Percentiles rank a stretch among this genome's conserved stretches.
Evolutionary conservation across 2,329 filamentous ascomycete genomes (phyloP).

Genomic region (Cyphellophora europaea): DNA sequence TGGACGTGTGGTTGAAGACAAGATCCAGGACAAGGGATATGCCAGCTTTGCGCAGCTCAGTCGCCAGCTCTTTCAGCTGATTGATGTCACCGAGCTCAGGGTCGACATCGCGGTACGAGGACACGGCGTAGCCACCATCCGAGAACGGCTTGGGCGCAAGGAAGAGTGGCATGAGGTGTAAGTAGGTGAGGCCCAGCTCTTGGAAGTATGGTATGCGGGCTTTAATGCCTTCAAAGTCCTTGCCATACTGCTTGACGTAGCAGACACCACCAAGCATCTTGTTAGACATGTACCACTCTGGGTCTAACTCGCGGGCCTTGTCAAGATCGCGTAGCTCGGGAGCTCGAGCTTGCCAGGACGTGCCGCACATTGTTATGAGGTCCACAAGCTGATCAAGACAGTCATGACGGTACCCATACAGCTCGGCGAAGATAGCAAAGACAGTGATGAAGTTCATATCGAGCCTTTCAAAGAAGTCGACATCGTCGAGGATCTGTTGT

Average conservation of each 20-base stretch:
- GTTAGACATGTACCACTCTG: constrained; percentile 18
- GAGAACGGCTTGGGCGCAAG: constrained; percentile 14
- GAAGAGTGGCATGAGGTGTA: constrained; percentile 18
- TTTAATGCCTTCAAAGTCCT: constrained; percentile 14
- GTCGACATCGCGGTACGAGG: constrained; percentile 16
- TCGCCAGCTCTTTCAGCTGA: constrained; percentile 13
- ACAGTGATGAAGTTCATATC: constrained; percentile 18
- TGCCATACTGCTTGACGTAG: constrained; percentile 17
- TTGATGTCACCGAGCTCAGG: constrained; percentile 13
- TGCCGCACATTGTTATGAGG: constrained; percentile 16
- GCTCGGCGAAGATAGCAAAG: constrained; percentile 17
- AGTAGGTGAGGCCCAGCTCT: constrained; percentile 18
- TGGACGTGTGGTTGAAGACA: constrained; percentile 19
- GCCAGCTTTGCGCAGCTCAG: constrained; percentile 15
- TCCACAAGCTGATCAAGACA: constrained; percentile 17
- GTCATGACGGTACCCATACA: constrained; percentile 17
- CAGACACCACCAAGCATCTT: constrained; percentile 18
- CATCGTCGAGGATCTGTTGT: constrained; percentile 9
- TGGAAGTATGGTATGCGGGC: constrained; percentile 16
- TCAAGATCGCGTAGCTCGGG: constrained; percentile 12
- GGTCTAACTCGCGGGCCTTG: constrained; percentile 14
- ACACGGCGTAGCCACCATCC: constrained; percentile 18
- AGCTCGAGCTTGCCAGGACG: constrained; percentile 12
- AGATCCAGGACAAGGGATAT: constrained; percentile 17
- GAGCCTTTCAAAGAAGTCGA: constrained; percentile 11